Conservation (phyloP, 2,329 filamentous ascomycete species). For the Sarocladium strictum region DNA sequence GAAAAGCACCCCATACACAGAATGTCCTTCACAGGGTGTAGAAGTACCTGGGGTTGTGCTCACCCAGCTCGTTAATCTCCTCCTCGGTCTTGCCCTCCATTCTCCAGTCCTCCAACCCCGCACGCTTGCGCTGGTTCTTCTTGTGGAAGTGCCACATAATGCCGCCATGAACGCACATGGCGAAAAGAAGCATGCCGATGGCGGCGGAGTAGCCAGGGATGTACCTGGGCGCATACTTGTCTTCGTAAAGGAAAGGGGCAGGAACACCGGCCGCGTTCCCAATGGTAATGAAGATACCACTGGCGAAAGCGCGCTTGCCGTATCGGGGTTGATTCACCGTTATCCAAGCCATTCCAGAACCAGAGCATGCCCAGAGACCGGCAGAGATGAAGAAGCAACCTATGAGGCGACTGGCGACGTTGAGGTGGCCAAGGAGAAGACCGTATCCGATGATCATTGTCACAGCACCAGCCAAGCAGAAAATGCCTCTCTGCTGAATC, state of each 20-base stretch:
- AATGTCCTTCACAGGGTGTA: slow-evolving; percentile 22
- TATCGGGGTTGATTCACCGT: slow-evolving; percentile 13
- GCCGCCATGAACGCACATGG: slow-evolving; percentile 21
- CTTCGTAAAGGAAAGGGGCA: slow-evolving; percentile 50
- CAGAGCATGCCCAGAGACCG: slow-evolving; percentile 11
- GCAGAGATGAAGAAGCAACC: slow-evolving; percentile 11
- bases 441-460: slow-evolving; percentile 11
- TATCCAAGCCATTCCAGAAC: slow-evolving; percentile 13
- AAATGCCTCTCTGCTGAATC: slow-evolving; percentile 19
- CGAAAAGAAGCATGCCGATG: slow-evolving; percentile 38
- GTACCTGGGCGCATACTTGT: slow-evolving; percentile 36
- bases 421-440: slow-evolving; percentile 9
- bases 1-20: no score
- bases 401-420: slow-evolving; percentile 5
- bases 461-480: slow-evolving; percentile 9
- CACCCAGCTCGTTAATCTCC: slow-evolving; percentile 37
- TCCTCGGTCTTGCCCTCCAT: slow-evolving; percentile 33
- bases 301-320: slow-evolving; percentile 12
- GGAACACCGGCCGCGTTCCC: slow-evolving; percentile 26
- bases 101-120: slow-evolving; percentile 31
- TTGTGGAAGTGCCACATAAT: slow-evolving; percentile 24
- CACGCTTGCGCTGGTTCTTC: slow-evolving; percentile 28
- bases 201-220: slow-evolving; percentile 45
- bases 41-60: slow-evolving; percentile 29
- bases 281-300: slow-evolving; percentile 12